These are phyloP conservation scores for Flaveria floridana DNA, from an alignment of 140 eudicot genomes.

Conservation along the genomic window DNA sequence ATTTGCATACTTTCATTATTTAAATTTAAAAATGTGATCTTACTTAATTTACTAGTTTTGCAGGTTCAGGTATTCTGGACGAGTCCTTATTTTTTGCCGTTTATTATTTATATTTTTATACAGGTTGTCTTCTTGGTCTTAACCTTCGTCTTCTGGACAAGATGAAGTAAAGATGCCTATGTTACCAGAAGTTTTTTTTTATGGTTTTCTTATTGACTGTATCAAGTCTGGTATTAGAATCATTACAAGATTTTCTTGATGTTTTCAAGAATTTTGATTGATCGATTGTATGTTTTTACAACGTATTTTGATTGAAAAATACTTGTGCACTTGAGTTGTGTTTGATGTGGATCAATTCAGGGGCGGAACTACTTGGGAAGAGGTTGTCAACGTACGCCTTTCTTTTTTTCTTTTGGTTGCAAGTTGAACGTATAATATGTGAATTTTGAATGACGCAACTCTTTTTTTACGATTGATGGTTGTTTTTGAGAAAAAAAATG, in stretches of 20 bases:
- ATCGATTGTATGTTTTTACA: constrained; percentile 10
- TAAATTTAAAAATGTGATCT: constrained; percentile 36
- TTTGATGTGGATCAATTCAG: too few species aligned
- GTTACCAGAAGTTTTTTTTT: constrained; percentile 15
- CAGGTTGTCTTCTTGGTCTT: constrained; percentile 47
- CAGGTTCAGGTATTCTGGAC: constrained; percentile 73
- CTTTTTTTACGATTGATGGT: too few species aligned
- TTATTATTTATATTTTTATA: constrained; percentile 53
- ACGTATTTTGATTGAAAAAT: background rate
- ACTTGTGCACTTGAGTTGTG: background rate
- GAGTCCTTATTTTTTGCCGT: constrained; percentile 46
- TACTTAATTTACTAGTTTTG: constrained; percentile 63
- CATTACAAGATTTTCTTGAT: constrained; percentile 14
- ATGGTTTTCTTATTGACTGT: constrained; percentile 11
- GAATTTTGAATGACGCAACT: too few species aligned
- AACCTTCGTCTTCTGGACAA: constrained; percentile 36
- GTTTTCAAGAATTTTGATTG: background rate
- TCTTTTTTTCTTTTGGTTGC: too few species aligned
- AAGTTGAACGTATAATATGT: too few species aligned
- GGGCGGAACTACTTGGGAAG: too few species aligned
- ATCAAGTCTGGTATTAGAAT: constrained; percentile 9
- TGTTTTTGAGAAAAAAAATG: too few species aligned
- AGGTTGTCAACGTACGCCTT: too few species aligned
- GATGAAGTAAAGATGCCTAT: constrained; percentile 19
- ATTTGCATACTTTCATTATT: background rate